These are phyloP conservation scores for Aspergillus funiculosus DNA, from an alignment of 495 filamentous ascomycete species.

Conservation along the genomic window DNA sequence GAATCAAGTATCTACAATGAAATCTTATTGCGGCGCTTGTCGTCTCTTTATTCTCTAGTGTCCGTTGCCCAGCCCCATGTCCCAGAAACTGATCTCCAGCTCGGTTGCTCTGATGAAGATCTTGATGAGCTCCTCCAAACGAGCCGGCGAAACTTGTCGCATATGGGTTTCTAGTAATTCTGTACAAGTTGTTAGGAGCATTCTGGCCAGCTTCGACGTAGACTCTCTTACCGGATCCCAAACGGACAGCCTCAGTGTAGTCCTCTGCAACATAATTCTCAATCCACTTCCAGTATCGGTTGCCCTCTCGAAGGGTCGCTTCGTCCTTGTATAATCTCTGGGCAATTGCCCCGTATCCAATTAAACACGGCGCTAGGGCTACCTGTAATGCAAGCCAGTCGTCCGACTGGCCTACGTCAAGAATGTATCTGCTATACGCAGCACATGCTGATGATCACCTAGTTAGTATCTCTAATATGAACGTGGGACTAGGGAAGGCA, in stretches of 20 bases:
- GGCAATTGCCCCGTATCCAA: conserved; percentile 80
- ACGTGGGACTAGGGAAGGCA: conserved; percentile 8
- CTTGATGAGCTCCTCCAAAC: conserved; percentile 73
- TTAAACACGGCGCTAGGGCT: conserved; percentile 74
- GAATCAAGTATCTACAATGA: too few species aligned
- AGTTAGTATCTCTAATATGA: conserved; percentile 36
- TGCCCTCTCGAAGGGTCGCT: conserved; percentile 54
- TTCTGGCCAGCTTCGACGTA: conserved; percentile 8
- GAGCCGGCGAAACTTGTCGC: conserved; percentile 58
- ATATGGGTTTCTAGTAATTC: conserved; percentile 68
- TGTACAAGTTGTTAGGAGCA: conserved; percentile 33
- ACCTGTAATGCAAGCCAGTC: conserved; percentile 81
- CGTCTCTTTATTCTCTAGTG: too few species aligned
- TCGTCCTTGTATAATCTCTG: conserved; percentile 54
- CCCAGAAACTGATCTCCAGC: conserved; percentile 87
- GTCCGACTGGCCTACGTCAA: conserved; percentile 81
- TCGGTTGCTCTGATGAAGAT: conserved; percentile 86
- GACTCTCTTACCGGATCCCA: conserved; percentile 54
- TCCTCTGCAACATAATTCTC: conserved; percentile 77
- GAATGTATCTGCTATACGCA: conserved; percentile 63
- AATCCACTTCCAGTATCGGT: conserved; percentile 88
- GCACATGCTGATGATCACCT: conserved; percentile 30
- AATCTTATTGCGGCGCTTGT: too few species aligned
- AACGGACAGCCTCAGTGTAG: conserved; percentile 61
- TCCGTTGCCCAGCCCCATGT: conserved; percentile 57